Conservation (phyloP, 768 basidiomycete genomes). For the Cyathus striatus region DNA sequence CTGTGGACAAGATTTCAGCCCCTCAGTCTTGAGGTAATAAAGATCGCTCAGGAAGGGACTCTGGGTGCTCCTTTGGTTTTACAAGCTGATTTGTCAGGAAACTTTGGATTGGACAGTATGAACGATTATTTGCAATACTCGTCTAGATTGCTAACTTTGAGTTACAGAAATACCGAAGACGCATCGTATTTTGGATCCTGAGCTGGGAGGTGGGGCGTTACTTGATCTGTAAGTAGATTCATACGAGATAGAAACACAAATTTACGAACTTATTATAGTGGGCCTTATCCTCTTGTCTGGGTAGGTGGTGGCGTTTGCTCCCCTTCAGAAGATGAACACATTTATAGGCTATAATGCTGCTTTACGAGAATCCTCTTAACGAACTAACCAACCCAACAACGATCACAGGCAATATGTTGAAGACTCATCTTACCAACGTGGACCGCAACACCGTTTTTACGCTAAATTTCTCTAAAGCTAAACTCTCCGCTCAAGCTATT, state of each 20-base stretch:
- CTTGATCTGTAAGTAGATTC: constrained; percentile 65
- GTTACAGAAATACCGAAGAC: constrained; percentile 55
- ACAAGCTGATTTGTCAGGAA: constrained; percentile 71
- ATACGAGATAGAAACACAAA: background rate
- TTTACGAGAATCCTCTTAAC: constrained; percentile 81
- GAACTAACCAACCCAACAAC: constrained; percentile 47
- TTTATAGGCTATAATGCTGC: constrained; percentile 61
- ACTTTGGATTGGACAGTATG: constrained; percentile 65
- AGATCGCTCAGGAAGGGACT: constrained; percentile 53
- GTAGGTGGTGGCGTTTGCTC: constrained; percentile 26
- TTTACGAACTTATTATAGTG: constrained; percentile 34
- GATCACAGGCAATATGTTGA: constrained; percentile 69
- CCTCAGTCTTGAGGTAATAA: constrained; percentile 57
- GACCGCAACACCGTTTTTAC: constrained; percentile 75
- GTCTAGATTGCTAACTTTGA: background rate
- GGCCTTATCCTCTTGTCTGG: constrained; percentile 82
- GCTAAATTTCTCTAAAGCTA: constrained; percentile 56
- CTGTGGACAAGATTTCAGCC: constrained; percentile 86
- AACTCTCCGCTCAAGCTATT: constrained; percentile 67
- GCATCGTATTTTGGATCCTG: constrained; percentile 75
- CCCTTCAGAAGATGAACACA: background rate
- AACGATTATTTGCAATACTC: constrained; percentile 7
- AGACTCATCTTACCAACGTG: constrained; percentile 72
- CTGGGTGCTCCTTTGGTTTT: constrained; percentile 64
- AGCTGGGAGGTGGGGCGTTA: constrained; percentile 76